A percentile compares a stretch with the other conserved stretches of the same genome.
These are phyloP conservation scores for Silene conica DNA, from an alignment of 148 eudicot species.

Conservation along the genomic window DNA sequence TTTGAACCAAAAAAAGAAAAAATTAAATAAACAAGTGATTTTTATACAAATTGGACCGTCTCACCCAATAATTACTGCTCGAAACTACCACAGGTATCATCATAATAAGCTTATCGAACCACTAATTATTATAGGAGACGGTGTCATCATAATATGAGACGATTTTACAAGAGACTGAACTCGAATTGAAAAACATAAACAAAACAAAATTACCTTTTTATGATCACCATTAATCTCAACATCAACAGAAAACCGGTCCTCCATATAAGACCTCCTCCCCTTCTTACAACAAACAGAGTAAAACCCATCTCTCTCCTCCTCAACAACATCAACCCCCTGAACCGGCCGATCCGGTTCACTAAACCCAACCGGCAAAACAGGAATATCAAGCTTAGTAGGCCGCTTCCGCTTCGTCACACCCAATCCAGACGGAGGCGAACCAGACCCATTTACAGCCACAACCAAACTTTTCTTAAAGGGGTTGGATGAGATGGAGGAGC, in stretches of 20 bases:
- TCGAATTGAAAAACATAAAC: background rate
- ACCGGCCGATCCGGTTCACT: constrained; percentile 23
- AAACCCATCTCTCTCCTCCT: constrained; percentile 63
- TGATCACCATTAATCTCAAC: constrained; percentile 46
- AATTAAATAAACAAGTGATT: no score
- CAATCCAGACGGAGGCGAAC: constrained; percentile 28
- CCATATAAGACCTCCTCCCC: constrained; percentile 78
- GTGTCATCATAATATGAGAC: no score
- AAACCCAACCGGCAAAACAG: constrained; percentile 34
- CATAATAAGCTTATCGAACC: no score
- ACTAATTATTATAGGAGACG: no score
- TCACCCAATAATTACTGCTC: no score
- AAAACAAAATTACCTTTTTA: constrained; percentile 53
- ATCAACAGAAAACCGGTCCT: constrained; percentile 70
- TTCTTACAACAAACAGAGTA: constrained; percentile 75
- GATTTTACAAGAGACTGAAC: no score
- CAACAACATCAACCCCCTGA: constrained; percentile 33
- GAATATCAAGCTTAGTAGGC: constrained; percentile 69
- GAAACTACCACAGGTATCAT: no score
- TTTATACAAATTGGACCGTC: no score
- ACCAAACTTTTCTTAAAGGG: constrained; percentile 25
- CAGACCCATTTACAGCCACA: background rate
- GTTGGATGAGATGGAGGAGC: constrained; percentile 13
- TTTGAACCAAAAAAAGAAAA: no score
- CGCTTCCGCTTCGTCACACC: constrained; percentile 58